Evolutionary conservation across 129 eudicot genomes (phyloP).

Genomic region (Artemisia tridentata): DNA sequence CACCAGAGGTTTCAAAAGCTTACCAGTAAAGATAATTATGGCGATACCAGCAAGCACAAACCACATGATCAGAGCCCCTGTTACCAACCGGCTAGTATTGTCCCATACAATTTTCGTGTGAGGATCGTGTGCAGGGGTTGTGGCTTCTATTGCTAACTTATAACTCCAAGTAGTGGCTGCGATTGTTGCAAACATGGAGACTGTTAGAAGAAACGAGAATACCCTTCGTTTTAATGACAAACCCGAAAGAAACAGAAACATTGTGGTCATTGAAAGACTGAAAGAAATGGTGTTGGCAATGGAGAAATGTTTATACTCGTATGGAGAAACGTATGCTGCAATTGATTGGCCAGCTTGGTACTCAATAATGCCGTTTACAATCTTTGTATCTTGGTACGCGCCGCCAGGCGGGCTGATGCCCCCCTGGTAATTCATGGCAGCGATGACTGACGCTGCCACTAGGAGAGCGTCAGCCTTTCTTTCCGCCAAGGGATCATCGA

Average conservation of each 20-base stretch:
- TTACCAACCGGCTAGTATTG: constrained; percentile 22
- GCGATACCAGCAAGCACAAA: constrained; percentile 17
- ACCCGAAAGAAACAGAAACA: constrained; percentile 44
- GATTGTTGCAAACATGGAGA: constrained; percentile 31
- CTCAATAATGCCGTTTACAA: neutral
- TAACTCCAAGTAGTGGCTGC: constrained; percentile 32
- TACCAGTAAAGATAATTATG: neutral
- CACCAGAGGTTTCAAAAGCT: neutral
- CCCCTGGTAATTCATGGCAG: constrained; percentile 24
- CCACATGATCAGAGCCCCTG: constrained; percentile 15
- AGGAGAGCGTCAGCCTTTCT: constrained; percentile 24
- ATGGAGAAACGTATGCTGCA: constrained; percentile 18
- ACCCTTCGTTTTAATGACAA: constrained; percentile 28
- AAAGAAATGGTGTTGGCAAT: constrained; percentile 29
- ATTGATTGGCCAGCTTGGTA: constrained; percentile 33
- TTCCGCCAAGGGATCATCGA: constrained; percentile 21
- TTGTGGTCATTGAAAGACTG: constrained; percentile 36
- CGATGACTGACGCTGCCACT: constrained; percentile 9
- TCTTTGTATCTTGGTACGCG: constrained; percentile 4
- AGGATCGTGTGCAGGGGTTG: constrained; percentile 26
- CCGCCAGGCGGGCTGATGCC: constrained; percentile 28
- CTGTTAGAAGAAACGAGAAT: constrained; percentile 27
- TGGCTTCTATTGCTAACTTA: constrained; percentile 24
- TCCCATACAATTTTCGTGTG: neutral
- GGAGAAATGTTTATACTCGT: constrained; percentile 22